A percentile compares a stretch with the other conserved stretches of the same genome.
phyloP scores from a whole-genome alignment of 1,139 yeast genomes.

The Trichomonascaceae sp. region DNA sequence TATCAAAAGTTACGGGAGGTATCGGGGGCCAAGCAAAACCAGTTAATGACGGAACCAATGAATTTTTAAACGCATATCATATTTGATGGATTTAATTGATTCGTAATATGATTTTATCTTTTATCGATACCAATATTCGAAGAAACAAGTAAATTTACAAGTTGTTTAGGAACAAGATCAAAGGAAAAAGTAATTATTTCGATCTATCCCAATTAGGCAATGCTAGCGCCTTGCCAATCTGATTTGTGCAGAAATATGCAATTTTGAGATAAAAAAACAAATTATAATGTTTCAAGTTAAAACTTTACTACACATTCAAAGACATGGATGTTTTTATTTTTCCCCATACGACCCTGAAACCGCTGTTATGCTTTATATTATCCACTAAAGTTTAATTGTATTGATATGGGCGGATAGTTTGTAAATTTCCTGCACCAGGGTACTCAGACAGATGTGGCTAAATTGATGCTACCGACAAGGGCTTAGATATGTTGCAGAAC shows the following conservation, averaged over 20 bases:
- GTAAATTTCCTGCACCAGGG: neutral
- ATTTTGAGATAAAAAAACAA: neutral
- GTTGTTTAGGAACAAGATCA: neutral
- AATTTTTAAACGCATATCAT: too few relatives aligned
- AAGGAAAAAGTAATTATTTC: neutral
- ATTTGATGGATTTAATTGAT: neutral
- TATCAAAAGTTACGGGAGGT: neutral
- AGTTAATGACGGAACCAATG: neutral
- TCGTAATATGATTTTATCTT: neutral
- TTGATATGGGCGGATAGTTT: neutral
- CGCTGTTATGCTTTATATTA: neutral
- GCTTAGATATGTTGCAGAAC: neutral
- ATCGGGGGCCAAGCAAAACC: neutral
- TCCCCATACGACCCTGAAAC: neutral
- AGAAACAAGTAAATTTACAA: too few relatives aligned
- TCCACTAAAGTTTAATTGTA: neutral
- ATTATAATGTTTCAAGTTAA: neutral
- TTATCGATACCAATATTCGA: neutral
- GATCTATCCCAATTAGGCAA: neutral
- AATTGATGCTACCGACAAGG: neutral
- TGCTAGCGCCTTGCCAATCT: neutral
- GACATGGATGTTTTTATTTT: neutral
- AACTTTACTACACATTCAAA: neutral
- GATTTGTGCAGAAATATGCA: neutral
- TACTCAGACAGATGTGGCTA: neutral